Evolutionary conservation across 208 protist genomes (phyloP), one percentile per base, ranked within the genome.

Genomic region (Phytomonas sp.): DNA sequence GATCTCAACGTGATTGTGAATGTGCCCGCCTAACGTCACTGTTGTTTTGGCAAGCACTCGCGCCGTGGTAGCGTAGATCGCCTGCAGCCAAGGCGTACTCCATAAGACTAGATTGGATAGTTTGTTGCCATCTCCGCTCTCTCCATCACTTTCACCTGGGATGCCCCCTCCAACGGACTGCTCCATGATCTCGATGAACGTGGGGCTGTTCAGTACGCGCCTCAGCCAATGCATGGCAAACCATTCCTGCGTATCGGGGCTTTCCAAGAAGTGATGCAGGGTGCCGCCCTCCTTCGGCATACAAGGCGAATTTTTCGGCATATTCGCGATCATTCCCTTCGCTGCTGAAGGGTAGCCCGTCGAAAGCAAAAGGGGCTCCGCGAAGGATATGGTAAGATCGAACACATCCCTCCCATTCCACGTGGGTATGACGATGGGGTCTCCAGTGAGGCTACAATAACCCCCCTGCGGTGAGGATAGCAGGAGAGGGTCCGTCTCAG

Each of bases 1-100:
- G 13, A 63, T 30, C 30, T 34, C 60, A n/a, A 63, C 60, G 60
- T 63, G 60, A 17, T 63, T 5, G 28, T 36, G 60, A 17, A 63
- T 63, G 60, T 63, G 60, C 60, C 60, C 60, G 9, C 30, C 60
- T 20, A 63, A 34, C 30, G 30, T 17, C 2, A 63, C 60, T 13
- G 11, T 11, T 2, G 60, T 63, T 30, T 63, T 30, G 60, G 11
- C 1, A 30, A 63, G 30, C 7, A 34, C 60, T n/a, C 40, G 40
- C 40, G 40, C 40, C 13, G 40, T 51, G 13, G 40, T 51, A 15
- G 40, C 20, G 40, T 51, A 51, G 20, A 51, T 51, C 40, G 40
- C 40, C 13, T 51, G 40, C 40, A 51, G 13, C 40, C 40, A 51
- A 51, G 40, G 40, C 40, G 40, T 51, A 6, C 2, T 15, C 40